Percentiles rank a stretch among this genome's conserved stretches.
These are phyloP conservation scores for Infundibulicybe gibba DNA, from an alignment of 768 basidiomycete genomes.

Conservation along the genomic window DNA sequence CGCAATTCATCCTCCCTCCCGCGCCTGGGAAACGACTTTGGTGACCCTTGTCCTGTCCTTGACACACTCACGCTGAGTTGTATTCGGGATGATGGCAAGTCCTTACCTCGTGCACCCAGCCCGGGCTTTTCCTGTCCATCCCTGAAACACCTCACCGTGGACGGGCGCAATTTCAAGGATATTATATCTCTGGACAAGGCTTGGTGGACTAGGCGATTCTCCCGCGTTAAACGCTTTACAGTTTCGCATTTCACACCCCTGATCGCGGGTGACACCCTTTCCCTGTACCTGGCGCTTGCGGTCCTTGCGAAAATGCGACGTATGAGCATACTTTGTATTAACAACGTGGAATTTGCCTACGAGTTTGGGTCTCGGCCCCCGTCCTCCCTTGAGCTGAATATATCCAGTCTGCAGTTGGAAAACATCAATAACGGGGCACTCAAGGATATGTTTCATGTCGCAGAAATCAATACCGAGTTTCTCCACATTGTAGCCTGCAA, in stretches of 20 bases:
- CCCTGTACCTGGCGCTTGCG: too few relatives aligned
- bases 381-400: too few relatives aligned
- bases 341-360: background rate
- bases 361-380: background rate
- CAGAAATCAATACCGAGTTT: too few relatives aligned
- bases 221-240: background rate
- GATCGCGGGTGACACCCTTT: background rate
- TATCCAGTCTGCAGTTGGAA: background rate
- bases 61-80: slow-evolving; percentile 8
- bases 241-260: background rate
- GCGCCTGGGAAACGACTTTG: slow-evolving; percentile 8
- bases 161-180: slow-evolving; percentile 13
- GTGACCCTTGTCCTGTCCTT: slow-evolving; percentile 2
- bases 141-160: slow-evolving; percentile 10
- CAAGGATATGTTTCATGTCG: background rate
- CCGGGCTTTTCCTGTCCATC: background rate
- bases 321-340: background rate
- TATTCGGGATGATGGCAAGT: slow-evolving; percentile 9
- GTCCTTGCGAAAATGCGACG: too few relatives aligned
- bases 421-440: background rate
- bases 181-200: background rate
- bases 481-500: too few relatives aligned
- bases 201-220: too few relatives aligned
- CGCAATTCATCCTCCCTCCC: slow-evolving; percentile 15
- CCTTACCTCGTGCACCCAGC: background rate